These are phyloP conservation scores for Chlorella sp. DNA, from an alignment of 139 green algal genomes.

Conservation along the genomic window DNA sequence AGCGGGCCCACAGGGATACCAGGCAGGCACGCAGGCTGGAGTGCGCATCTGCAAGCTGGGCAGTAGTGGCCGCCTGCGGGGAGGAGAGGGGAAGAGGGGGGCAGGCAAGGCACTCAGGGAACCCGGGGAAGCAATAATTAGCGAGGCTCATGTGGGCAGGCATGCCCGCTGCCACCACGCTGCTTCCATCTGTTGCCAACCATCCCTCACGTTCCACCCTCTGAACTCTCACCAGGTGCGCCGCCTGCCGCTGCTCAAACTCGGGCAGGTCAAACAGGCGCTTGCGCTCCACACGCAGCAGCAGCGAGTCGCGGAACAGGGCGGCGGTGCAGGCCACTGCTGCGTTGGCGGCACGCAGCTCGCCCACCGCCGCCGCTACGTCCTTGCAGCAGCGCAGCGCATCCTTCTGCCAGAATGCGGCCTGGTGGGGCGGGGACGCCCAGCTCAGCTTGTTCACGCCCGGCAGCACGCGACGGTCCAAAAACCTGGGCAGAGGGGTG, in stretches of 20 bases:
- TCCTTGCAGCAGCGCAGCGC: slow-evolving; percentile 69
- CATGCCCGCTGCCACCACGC: neutral
- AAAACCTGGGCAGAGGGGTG: slow-evolving; percentile 16
- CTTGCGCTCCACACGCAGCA: slow-evolving; percentile 90
- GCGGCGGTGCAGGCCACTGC: slow-evolving; percentile 72
- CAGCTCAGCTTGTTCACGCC: slow-evolving; percentile 81
- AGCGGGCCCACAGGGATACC: slow-evolving; percentile 71
- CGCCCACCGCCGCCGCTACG: slow-evolving; percentile 68
- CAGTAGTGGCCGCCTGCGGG: slow-evolving; percentile 5
- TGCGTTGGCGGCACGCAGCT: slow-evolving; percentile 77
- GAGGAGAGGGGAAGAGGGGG: neutral
- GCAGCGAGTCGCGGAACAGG: slow-evolving; percentile 69
- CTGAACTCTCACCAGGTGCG: slow-evolving; percentile 62
- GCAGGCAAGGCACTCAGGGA: neutral
- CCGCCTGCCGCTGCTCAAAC: slow-evolving; percentile 77
- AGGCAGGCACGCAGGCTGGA: slow-evolving; percentile 69
- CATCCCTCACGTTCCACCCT: neutral
- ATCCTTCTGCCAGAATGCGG: slow-evolving; percentile 42
- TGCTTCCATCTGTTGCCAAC: neutral
- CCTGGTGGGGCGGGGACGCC: neutral
- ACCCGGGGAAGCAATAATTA: no score
- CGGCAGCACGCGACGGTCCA: slow-evolving; percentile 88
- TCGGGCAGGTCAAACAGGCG: slow-evolving; percentile 83
- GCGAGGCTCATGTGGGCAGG: no score
- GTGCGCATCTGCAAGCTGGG: slow-evolving; percentile 47